Evolutionary conservation across 345 rosid genomes (phyloP).

Genomic region (Viola odorata): DNA sequence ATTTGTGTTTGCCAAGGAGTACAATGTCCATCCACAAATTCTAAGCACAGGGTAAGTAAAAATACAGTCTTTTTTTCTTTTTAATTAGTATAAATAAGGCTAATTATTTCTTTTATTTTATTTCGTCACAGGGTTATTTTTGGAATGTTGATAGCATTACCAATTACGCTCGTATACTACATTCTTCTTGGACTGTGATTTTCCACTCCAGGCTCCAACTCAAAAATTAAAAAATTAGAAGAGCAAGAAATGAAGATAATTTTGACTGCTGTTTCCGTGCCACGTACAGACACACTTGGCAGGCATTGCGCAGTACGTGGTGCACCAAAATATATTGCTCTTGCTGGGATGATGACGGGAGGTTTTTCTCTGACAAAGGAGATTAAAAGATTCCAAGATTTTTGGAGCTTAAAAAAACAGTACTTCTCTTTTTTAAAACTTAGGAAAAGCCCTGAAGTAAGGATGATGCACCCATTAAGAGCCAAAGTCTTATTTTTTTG

Average conservation of each 20-base stretch:
- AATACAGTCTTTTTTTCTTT: not conserved
- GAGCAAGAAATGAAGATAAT: constrained; percentile 20
- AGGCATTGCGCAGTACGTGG: not conserved
- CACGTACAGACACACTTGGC: not conserved
- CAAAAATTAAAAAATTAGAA: constrained; percentile 8
- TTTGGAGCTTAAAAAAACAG: constrained; percentile 30
- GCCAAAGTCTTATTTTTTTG: constrained; percentile 34
- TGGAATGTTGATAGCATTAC: constrained; percentile 30
- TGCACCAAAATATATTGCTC: constrained; percentile 5
- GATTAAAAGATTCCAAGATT: constrained; percentile 31
- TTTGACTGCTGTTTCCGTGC: constrained; percentile 14
- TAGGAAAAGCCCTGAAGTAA: constrained; percentile 27
- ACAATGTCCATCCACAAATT: constrained; percentile 29
- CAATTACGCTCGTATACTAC: constrained; percentile 20
- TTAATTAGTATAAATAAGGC: too few species aligned
- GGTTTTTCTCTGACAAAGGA: constrained; percentile 13
- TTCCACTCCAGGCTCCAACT: not conserved
- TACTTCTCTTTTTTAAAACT: constrained; percentile 17
- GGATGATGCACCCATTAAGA: constrained; percentile 45
- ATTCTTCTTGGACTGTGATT: constrained; percentile 23
- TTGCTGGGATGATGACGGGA: not conserved
- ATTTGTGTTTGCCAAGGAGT: constrained; percentile 30
- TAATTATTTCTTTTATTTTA: not conserved
- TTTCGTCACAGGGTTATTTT: constrained; percentile 19
- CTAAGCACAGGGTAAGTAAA: constrained; percentile 23